Evolutionary conservation across 768 basidiomycete species (phyloP).

Genomic region (Pleurotus eryngii): DNA sequence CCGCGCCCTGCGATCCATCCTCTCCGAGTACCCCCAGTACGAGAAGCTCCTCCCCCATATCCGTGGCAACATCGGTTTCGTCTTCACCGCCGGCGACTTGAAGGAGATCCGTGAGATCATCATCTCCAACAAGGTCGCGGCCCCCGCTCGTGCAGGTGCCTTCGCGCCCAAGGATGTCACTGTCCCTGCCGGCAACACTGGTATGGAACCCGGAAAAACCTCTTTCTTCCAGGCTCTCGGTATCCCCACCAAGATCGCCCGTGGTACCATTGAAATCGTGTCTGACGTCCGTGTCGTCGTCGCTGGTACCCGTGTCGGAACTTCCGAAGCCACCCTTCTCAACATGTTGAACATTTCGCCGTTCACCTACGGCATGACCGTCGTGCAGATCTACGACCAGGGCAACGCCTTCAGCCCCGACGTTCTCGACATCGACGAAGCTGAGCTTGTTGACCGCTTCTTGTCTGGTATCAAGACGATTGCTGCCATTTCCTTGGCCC

Average conservation of each 20-base stretch:
- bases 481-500: constrained; percentile 92
- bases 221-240: constrained; percentile 99
- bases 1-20: constrained; percentile 90
- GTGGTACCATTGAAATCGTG: constrained; percentile 99
- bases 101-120: constrained; percentile 95
- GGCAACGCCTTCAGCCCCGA: constrained; percentile 89
- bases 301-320: constrained; percentile 90
- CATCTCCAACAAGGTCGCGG: constrained; percentile 95
- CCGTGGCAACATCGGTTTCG: constrained; percentile 98
- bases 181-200: constrained; percentile 95
- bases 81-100: constrained; percentile 90
- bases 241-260: constrained; percentile 99
- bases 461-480: constrained; percentile 91
- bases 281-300: constrained; percentile 93
- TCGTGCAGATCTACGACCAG: constrained; percentile 93
- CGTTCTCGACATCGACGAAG: constrained; percentile 92
- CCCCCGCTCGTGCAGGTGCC: constrained; percentile 98
- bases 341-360: constrained; percentile 99
- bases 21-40: constrained; percentile 87
- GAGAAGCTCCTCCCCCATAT: constrained; percentile 95
- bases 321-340: constrained; percentile 95
- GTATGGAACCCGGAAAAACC: constrained; percentile 99
- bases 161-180: constrained; percentile 88
- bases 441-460: constrained; percentile 90
- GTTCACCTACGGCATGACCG: constrained; percentile 99